Evolutionary conservation across 257 asterid species (phyloP).

Genomic region (Plantago ovata): DNA sequence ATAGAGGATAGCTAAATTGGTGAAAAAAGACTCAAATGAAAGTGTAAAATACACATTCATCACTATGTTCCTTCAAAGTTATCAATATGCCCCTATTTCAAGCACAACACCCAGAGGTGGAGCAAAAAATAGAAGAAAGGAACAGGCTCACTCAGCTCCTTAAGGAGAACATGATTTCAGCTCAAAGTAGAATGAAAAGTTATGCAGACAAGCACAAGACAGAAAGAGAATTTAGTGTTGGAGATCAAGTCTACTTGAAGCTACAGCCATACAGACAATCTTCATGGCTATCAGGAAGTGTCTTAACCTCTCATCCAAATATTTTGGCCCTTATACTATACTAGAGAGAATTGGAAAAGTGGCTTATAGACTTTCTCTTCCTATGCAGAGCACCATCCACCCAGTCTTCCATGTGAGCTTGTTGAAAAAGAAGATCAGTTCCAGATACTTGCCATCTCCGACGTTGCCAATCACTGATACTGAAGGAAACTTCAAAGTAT

Average conservation of each 20-base stretch:
- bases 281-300: not conserved
- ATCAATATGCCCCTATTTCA: accelerated
- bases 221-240: not conserved
- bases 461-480: not conserved
- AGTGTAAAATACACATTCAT: too few relatives aligned
- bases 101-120: accelerated
- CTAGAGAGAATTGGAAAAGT: not conserved
- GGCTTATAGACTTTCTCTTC: not conserved
- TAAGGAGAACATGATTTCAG: not conserved
- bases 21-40: too few relatives aligned
- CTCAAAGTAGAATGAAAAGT: not conserved
- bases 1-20: too few relatives aligned
- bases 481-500: not conserved
- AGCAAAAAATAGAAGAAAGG: too few relatives aligned
- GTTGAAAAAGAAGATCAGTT: not conserved
- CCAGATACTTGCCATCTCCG: not conserved
- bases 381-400: not conserved
- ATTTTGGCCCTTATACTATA: not conserved
- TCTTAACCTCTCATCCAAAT: not conserved
- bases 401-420: not conserved
- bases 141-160: not conserved
- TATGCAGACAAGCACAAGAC: not conserved
- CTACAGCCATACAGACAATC: not conserved
- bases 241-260: not conserved
- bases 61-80: not conserved